phyloP scores from a whole-genome alignment of 2,329 filamentous ascomycete genomes.

The Pezicula rhizophila region DNA sequence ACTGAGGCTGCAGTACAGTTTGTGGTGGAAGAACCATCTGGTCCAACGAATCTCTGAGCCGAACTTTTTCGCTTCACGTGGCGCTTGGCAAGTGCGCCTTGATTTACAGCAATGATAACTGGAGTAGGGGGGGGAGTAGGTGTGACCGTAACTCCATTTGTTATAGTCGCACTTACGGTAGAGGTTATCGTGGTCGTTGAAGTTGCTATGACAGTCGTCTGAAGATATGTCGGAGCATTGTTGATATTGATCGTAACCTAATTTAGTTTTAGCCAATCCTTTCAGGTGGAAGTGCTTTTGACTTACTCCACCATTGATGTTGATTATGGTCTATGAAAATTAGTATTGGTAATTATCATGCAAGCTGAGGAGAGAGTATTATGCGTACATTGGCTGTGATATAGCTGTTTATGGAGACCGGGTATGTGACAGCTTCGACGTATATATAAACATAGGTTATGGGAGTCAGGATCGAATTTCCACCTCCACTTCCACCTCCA shows the following conservation, averaged over 20 bases:
- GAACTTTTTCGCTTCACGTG: background rate
- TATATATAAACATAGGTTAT: background rate
- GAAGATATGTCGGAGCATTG: background rate
- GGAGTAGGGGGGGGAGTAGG: background rate
- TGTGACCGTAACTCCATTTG: background rate
- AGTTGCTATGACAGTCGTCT: background rate
- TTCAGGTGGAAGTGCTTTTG: no score
- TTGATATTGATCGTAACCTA: background rate
- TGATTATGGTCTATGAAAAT: background rate
- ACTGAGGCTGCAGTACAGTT: background rate
- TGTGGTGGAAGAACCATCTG: background rate
- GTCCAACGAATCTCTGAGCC: background rate
- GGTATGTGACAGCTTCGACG: background rate
- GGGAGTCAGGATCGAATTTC: background rate
- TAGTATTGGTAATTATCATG: no score
- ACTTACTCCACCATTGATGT: background rate
- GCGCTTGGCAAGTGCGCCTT: background rate
- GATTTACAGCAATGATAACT: background rate
- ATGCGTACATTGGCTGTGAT: background rate
- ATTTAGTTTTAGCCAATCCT: no score
- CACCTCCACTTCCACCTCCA: background rate
- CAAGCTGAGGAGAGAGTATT: no score
- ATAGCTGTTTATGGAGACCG: background rate
- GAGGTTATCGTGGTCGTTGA: background rate
- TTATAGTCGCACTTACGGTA: background rate